A percentile compares a stretch with the other conserved stretches of the same genome.
phyloP scores from a whole-genome alignment of 257 asterid genomes.

The Solanum neorickii region DNA sequence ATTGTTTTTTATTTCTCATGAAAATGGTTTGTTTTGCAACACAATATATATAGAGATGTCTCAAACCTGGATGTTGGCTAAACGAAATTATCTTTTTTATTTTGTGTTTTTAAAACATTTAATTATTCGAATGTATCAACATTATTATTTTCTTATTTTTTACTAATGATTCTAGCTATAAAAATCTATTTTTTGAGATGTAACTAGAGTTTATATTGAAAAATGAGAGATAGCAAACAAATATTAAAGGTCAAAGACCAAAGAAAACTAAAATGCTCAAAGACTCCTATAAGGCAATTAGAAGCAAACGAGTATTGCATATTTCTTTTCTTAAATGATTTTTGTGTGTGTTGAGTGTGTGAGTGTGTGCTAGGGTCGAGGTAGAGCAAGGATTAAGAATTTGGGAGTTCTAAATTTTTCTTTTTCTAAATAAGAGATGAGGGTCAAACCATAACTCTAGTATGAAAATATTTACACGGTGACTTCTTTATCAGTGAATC shows the following conservation, averaged over 20 bases:
- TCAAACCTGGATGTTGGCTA: not conserved
- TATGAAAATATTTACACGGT: not conserved
- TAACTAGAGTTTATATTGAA: not conserved
- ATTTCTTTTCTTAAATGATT: too few relatives aligned
- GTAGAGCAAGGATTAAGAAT: not conserved
- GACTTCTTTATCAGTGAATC: rapidly evolving
- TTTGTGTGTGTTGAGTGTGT: too few relatives aligned
- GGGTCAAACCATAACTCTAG: rapidly evolving
- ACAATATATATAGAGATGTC: not conserved
- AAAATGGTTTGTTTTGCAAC: not conserved
- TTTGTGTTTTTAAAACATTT: not conserved
- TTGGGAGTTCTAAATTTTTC: rapidly evolving
- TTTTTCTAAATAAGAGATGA: too few relatives aligned
- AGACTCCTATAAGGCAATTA: not conserved
- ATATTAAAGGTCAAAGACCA: not conserved
- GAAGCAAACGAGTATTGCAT: not conserved
- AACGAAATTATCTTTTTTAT: not conserved
- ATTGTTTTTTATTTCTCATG: not conserved
- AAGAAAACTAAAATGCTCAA: not conserved
- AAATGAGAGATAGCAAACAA: not conserved
- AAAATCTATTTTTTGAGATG: not conserved
- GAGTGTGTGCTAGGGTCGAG: not conserved
- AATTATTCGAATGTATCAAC: not conserved
- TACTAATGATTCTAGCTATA: not conserved
- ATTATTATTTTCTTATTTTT: not conserved